Percentiles rank a stretch among this genome's conserved stretches.
Evolutionary conservation across 139 green algal genomes (phyloP).

Genomic region (Chlamydomonas incerta): DNA sequence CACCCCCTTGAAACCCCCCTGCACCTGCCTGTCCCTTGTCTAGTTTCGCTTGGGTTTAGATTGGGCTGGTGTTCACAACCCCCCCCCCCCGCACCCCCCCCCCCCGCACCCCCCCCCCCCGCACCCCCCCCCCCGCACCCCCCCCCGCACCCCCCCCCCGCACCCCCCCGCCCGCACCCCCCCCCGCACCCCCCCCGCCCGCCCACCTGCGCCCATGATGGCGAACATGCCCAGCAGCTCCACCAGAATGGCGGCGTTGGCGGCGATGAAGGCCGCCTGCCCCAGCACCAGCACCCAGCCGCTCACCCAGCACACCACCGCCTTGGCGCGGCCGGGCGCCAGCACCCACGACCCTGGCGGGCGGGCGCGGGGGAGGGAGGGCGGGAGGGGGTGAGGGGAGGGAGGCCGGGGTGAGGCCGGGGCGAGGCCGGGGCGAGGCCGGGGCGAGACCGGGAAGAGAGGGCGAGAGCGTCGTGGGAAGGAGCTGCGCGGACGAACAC

Average conservation of each 20-base stretch:
- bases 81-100: neutral
- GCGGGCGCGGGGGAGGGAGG: too few relatives aligned
- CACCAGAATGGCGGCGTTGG: constrained; percentile 6
- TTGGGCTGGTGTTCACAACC: too few relatives aligned
- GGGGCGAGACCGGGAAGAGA: neutral
- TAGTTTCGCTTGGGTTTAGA: too few relatives aligned
- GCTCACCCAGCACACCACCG: constrained; percentile 31
- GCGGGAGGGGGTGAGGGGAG: too few relatives aligned
- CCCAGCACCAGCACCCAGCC: constrained; percentile 32
- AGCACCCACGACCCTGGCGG: neutral
- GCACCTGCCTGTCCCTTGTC: too few relatives aligned
- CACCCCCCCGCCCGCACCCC: neutral
- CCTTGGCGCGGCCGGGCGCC: neutral
- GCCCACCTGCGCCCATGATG: constrained; percentile 3
- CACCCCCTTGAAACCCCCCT: too few relatives aligned
- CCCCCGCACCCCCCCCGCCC: neutral
- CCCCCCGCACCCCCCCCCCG: neutral
- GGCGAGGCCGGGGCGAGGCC: too few relatives aligned
- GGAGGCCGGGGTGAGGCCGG: too few relatives aligned
- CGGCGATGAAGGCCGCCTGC: constrained; percentile 11
- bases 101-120: neutral
- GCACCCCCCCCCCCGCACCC: neutral
- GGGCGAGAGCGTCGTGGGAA: neutral
- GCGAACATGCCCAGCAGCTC: neutral
- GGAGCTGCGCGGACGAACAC: too few relatives aligned